A percentile compares a stretch with the other conserved stretches of the same genome.
These are phyloP conservation scores for Corymbia maculata DNA, from an alignment of 345 rosid genomes.

Conservation along the genomic window DNA sequence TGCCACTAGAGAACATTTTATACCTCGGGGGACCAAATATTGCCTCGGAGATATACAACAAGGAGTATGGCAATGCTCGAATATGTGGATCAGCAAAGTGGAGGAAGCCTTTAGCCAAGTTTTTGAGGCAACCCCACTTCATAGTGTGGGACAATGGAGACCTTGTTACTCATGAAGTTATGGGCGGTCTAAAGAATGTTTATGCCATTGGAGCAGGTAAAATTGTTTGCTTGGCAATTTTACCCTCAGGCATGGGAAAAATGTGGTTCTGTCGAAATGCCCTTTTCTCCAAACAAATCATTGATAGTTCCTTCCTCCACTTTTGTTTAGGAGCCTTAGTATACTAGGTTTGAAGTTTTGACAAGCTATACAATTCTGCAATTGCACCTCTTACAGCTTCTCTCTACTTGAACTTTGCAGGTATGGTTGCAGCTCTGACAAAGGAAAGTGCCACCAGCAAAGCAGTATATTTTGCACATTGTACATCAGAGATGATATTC, in stretches of 20 bases:
- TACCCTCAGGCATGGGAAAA: neutral
- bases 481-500: slow-evolving; percentile 97
- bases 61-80: slow-evolving; percentile 96
- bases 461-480: slow-evolving; percentile 90
- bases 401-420: slow-evolving; percentile 19
- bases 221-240: neutral
- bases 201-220: slow-evolving; percentile 99
- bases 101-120: slow-evolving; percentile 87
- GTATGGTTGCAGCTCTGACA: slow-evolving; percentile 92
- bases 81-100: slow-evolving; percentile 92
- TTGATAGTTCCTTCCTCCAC: neutral
- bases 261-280: neutral
- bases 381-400: neutral
- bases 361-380: neutral
- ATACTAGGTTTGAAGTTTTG: neutral
- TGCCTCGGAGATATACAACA: slow-evolving; percentile 90
- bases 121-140: slow-evolving; percentile 85
- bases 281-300: neutral
- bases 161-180: slow-evolving; percentile 96
- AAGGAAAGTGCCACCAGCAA: slow-evolving; percentile 98
- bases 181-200: slow-evolving; percentile 98
- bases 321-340: neutral
- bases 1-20: slow-evolving; percentile 62
- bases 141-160: slow-evolving; percentile 97
- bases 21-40: slow-evolving; percentile 99